Evolutionary conservation across 2,329 filamentous ascomycete genomes (phyloP).

Genomic region (Lasiodiplodia citricola): DNA sequence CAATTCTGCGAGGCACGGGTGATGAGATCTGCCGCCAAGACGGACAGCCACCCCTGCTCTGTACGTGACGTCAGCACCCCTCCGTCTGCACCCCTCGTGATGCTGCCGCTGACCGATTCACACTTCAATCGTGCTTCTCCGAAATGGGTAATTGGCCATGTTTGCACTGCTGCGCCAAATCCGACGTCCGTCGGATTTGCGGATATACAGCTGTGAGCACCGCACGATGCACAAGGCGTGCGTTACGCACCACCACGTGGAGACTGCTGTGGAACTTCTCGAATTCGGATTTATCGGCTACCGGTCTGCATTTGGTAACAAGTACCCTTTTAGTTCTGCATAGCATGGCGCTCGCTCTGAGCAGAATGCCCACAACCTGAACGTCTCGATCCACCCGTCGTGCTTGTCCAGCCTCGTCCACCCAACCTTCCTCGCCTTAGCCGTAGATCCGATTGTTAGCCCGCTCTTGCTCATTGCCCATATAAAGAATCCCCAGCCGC

Average conservation of each 20-base stretch:
- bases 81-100: not conserved
- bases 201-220: not conserved
- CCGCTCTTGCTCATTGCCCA: not conserved
- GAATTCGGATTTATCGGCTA: constrained; percentile 12
- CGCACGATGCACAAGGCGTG: not conserved
- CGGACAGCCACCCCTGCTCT: not conserved
- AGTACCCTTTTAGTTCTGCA: not conserved
- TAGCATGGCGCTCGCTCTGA: not conserved
- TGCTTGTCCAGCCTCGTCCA: not conserved
- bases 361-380: not conserved
- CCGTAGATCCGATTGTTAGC: not conserved
- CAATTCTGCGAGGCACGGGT: not conserved
- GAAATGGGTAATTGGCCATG: not conserved
- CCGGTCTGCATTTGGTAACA: not conserved
- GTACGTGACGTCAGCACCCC: constrained; percentile 1
- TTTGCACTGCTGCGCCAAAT: not conserved
- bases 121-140: not conserved
- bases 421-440: not conserved
- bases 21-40: constrained; percentile 10
- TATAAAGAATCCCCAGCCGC: not conserved
- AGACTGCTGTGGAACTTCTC: not conserved
- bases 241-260: constrained; percentile 3
- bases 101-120: not conserved
- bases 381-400: constrained; percentile 1
- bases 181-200: constrained; percentile 14